These are phyloP conservation scores for Solanum acaule DNA, from an alignment of 257 asterid genomes.

Conservation along the genomic window DNA sequence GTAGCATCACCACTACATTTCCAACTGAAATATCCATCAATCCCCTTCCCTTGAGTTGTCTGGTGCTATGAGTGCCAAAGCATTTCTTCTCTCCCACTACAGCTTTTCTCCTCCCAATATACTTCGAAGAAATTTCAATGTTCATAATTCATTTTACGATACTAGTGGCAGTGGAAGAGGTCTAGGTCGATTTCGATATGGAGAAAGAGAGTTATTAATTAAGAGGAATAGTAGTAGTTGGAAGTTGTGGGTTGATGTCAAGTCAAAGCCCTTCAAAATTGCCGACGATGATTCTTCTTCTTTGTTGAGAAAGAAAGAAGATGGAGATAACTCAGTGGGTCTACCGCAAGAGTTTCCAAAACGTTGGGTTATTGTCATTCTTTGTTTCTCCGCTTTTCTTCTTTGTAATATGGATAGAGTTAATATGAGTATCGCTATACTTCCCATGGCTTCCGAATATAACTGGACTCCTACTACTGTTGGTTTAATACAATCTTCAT, in stretches of 20 bases:
- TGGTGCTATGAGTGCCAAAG: slow-evolving; percentile 54
- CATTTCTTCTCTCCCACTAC: slow-evolving; percentile 33
- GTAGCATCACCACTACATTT: not conserved
- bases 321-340: not conserved
- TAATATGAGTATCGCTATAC: slow-evolving; percentile 95
- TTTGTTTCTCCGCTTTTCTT: slow-evolving; percentile 74
- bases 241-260: slow-evolving; percentile 48
- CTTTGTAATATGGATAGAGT: slow-evolving; percentile 96
- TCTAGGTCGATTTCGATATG: slow-evolving; percentile 2
- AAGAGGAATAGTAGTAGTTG: slow-evolving; percentile 21
- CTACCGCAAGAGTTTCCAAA: slow-evolving; percentile 63
- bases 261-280: slow-evolving; percentile 45
- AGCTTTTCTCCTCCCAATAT: slow-evolving; percentile 35
- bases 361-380: slow-evolving; percentile 84
- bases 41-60: not conserved
- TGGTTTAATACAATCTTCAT: slow-evolving; percentile 83
- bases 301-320: slow-evolving; percentile 8
- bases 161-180: not conserved
- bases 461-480: slow-evolving; percentile 81
- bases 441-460: slow-evolving; percentile 81
- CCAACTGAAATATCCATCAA: not conserved
- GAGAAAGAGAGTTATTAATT: slow-evolving; percentile 10
- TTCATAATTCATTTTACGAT: not conserved
- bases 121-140: slow-evolving; percentile 1
- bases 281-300: slow-evolving; percentile 19